These are phyloP conservation scores for Phyllachora maydis DNA, from an alignment of 2,329 filamentous ascomycete species.

Conservation along the genomic window DNA sequence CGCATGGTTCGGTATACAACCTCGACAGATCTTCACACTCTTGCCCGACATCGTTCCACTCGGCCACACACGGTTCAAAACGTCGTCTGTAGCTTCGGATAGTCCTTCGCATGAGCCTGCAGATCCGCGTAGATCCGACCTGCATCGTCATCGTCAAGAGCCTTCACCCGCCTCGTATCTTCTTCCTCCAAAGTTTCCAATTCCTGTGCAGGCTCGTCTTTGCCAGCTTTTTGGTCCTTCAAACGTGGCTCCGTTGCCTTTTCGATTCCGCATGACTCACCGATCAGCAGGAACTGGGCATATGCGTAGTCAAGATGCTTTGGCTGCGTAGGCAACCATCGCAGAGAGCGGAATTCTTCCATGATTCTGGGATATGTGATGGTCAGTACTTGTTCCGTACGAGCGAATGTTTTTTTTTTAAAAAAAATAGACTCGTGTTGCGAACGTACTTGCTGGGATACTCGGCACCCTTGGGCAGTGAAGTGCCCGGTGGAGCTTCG, in stretches of 20 bases:
- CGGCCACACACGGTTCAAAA: too few species aligned
- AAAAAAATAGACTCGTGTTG: neutral
- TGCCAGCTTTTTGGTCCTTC: constrained; percentile 33
- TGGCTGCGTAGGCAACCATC: constrained; percentile 57
- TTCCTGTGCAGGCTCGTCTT: constrained; percentile 47
- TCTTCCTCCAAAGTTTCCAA: constrained; percentile 58
- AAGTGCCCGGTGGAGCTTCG: constrained; percentile 40
- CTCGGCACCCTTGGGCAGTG: constrained; percentile 41
- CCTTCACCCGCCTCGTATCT: constrained; percentile 43
- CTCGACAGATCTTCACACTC: too few species aligned
- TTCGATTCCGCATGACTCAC: constrained; percentile 36
- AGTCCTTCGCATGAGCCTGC: constrained; percentile 30
- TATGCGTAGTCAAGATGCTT: constrained; percentile 56
- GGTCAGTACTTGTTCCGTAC: too few species aligned
- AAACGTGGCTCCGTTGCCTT: constrained; percentile 33
- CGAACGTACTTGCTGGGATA: constrained; percentile 52
- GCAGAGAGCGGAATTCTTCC: constrained; percentile 36
- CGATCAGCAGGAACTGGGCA: constrained; percentile 61
- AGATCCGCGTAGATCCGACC: constrained; percentile 26
- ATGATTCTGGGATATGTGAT: constrained; percentile 3
- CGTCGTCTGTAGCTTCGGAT: constrained; percentile 39
- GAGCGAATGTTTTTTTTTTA: neutral
- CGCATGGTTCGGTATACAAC: too few species aligned
- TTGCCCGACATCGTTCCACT: too few species aligned
- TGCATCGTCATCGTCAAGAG: constrained; percentile 23